Evolutionary conservation across 2,329 filamentous ascomycete species (phyloP), one percentile per base, ranked within the genome.

Genomic region (Thermomyces lanuginosus): DNA sequence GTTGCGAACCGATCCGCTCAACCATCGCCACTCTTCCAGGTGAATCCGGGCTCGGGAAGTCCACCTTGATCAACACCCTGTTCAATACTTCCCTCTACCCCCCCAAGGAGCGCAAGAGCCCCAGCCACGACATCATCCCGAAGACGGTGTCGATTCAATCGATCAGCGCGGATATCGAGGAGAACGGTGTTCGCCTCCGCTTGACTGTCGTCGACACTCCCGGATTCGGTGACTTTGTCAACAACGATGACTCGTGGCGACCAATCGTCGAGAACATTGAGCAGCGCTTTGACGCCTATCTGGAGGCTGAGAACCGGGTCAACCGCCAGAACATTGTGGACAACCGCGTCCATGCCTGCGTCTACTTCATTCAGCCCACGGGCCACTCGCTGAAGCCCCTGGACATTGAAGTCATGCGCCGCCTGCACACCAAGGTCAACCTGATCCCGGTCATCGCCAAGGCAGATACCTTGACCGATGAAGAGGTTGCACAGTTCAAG

Each of bases 311-410:
- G 71, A 98, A 98, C 74, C 98, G 95, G 72, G 83, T 98, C 56
- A 98, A 98, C 69, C 82, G 89, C 48, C 92, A 93, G 76, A 98
- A 98, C 70, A 95, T 95, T 56, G 78, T 98, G 37, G 89, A 98
- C 64, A 98, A 95, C 69, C 80, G 89, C 46, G 91, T 98, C 38
- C 89, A 98, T 49, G 89, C 89, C 30, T 95, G 91, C 48, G 89
- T 98, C 37, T 98, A 93, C 72, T 98, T 98, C 66, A 93, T 98
- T 47, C 86, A 98, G 64, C 89, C 89, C 41, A 98, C 89, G 16
- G 89, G 89, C 35, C 89, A 98, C 67, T 92, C 89, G 17, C 66
- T 98, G 49, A 98, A 98, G 75, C 89, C 89, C 37, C 68, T 98
- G 39, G 89, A 98, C 51, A 92, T 98, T 40, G 89, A 98, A 65